phyloP scores from a whole-genome alignment of 352 stramenopile species.

The Blastocystis sp. region DNA sequence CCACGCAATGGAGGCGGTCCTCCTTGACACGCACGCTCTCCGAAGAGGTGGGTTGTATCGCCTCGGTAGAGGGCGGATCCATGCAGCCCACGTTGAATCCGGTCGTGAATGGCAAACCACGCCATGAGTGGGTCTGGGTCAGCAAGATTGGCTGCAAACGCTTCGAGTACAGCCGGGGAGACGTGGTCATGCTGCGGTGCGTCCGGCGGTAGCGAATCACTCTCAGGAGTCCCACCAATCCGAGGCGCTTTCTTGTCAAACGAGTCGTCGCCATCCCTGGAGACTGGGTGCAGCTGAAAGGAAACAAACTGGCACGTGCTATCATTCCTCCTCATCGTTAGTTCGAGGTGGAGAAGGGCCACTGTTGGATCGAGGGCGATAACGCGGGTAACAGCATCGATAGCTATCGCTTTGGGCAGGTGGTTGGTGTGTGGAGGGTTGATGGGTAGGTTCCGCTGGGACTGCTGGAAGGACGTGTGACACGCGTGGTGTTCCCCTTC shows the following conservation, averaged over 20 bases:
- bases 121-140: slow-evolving; percentile 45
- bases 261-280: slow-evolving; percentile 29
- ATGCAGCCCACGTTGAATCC: slow-evolving; percentile 56
- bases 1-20: background rate
- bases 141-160: slow-evolving; percentile 20
- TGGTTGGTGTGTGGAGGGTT: background rate
- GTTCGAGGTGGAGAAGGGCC: slow-evolving; percentile 51
- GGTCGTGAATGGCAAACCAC: background rate
- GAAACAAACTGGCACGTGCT: slow-evolving; percentile 16
- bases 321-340: background rate
- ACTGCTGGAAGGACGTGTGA: slow-evolving; percentile 21
- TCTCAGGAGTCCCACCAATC: background rate
- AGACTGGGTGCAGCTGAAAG: slow-evolving; percentile 52
- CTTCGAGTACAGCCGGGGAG: slow-evolving; percentile 15
- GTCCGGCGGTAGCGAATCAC: background rate
- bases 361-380: slow-evolving; percentile 60
- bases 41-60: slow-evolving; percentile 22
- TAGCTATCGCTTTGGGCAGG: slow-evolving; percentile 60
- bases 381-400: slow-evolving; percentile 55
- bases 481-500: slow-evolving; percentile 35
- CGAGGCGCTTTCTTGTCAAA: slow-evolving; percentile 53
- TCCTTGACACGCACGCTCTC: slow-evolving; percentile 20
- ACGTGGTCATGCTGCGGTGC: slow-evolving; percentile 43
- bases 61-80: slow-evolving; percentile 20
- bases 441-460: slow-evolving; percentile 30